These are phyloP conservation scores for Botryotinia narcissicola DNA, from an alignment of 2,329 filamentous ascomycete genomes.

Conservation along the genomic window DNA sequence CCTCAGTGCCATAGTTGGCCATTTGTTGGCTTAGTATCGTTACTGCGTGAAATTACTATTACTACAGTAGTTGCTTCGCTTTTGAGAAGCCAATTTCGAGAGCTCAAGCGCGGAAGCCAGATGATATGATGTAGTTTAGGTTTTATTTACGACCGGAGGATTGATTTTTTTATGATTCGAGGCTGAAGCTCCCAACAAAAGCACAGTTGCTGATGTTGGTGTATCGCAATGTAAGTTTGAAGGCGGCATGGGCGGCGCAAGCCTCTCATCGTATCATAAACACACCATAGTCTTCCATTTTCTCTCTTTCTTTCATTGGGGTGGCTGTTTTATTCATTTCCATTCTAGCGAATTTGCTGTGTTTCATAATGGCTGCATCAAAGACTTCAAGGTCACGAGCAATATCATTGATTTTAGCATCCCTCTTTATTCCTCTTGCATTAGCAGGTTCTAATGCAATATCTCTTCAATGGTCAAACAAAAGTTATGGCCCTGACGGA, in stretches of 20 bases:
- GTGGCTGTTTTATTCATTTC: background rate
- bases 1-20: background rate
- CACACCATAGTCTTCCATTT: background rate
- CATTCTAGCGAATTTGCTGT: background rate
- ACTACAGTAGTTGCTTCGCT: background rate
- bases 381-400: background rate
- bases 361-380: background rate
- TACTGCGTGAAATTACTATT: background rate
- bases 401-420: background rate
- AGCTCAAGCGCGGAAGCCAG: background rate
- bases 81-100: background rate
- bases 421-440: background rate
- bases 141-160: background rate
- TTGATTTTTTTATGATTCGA: background rate
- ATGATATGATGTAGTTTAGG: background rate
- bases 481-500: conserved; percentile 27
- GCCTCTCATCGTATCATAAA: background rate
- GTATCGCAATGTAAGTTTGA: background rate
- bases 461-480: conserved; percentile 22
- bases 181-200: background rate
- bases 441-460: background rate
- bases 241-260: background rate
- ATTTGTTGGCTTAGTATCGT: background rate
- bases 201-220: background rate
- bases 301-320: background rate